Conservation (phyloP, 2,329 filamentous ascomycete genomes). For the Colletotrichum plurivorum region DNA sequence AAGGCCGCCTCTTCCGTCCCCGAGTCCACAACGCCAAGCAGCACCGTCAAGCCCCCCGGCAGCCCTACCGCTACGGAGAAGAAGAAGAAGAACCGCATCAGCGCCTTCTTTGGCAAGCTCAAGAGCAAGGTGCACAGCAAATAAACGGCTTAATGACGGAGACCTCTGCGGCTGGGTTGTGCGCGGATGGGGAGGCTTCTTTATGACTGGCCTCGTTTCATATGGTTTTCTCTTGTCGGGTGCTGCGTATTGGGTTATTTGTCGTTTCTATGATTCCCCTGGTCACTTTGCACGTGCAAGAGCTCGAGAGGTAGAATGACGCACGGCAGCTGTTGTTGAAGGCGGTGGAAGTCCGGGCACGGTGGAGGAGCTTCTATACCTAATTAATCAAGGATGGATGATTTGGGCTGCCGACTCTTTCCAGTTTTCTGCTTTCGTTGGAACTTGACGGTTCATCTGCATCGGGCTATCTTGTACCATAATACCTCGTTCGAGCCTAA, state of each 20-base stretch:
- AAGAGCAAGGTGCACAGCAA: conserved; percentile 60
- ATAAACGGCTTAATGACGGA: conserved; percentile 30
- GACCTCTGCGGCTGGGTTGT: conserved; percentile 43
- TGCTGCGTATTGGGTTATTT: conserved; percentile 41
- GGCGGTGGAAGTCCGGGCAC: conserved; percentile 44
- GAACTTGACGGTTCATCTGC: conserved; percentile 36
- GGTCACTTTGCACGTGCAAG: conserved; percentile 40
- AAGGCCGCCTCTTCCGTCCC: conserved; percentile 38
- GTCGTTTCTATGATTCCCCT: conserved; percentile 45
- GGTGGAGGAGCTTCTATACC: conserved; percentile 41
- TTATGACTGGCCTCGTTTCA: conserved; percentile 49
- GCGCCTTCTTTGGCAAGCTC: conserved; percentile 72
- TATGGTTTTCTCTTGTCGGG: conserved; percentile 56
- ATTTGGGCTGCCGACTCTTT: conserved; percentile 30
- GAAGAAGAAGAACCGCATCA: conserved; percentile 78
- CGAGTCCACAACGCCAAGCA: conserved; percentile 42
- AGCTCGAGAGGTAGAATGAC: conserved; percentile 41
- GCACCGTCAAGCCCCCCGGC: conserved; percentile 47
- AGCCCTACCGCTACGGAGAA: conserved; percentile 58
- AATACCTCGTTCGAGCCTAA: conserved; percentile 38
- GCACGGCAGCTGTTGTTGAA: conserved; percentile 30
- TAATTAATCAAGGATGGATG: conserved; percentile 44
- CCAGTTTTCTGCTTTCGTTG: conserved; percentile 15
- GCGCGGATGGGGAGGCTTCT: conserved; percentile 47
- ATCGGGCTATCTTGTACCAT: conserved; percentile 39